phyloP scores from a whole-genome alignment of 805 yeast species.

The Candida morakotiae region DNA sequence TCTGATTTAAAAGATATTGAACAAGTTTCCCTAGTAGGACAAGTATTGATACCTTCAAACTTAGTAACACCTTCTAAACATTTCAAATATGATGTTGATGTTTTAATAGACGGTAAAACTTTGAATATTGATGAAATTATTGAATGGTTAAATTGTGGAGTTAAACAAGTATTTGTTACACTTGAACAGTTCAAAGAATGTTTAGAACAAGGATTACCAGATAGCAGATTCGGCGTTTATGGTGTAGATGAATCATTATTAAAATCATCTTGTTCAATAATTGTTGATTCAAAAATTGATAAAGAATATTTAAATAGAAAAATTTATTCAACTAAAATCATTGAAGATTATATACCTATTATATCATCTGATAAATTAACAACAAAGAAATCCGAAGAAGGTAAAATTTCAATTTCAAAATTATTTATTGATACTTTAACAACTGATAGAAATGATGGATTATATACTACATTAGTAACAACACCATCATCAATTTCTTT shows the following conservation, averaged over 20 bases:
- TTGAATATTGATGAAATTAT: constrained; percentile 43
- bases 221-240: constrained; percentile 37
- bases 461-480: constrained; percentile 78
- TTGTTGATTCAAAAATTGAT: constrained; percentile 21
- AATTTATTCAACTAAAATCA: constrained; percentile 21
- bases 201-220: constrained; percentile 48
- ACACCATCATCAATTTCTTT: constrained; percentile 62
- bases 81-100: constrained; percentile 22
- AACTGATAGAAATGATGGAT: constrained; percentile 84
- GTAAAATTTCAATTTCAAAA: constrained; percentile 35
- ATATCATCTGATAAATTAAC: constrained; percentile 22
- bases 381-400: constrained; percentile 12
- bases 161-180: constrained; percentile 41
- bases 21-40: constrained; percentile 30
- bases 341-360: constrained; percentile 30
- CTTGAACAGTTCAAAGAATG: constrained; percentile 26
- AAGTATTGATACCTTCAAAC: constrained; percentile 25
- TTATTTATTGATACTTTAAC: constrained; percentile 49
- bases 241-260: constrained; percentile 11
- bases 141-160: constrained; percentile 59
- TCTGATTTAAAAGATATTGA: constrained; percentile 15
- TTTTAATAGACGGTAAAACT: constrained; percentile 27
- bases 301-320: constrained; percentile 22
- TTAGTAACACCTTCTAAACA: constrained; percentile 26
- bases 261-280: constrained; percentile 19